A percentile compares a stretch with the other conserved stretches of the same genome.
Evolutionary conservation across 78 protist species (phyloP).

Genomic region (Dictyostelium capitatum): DNA sequence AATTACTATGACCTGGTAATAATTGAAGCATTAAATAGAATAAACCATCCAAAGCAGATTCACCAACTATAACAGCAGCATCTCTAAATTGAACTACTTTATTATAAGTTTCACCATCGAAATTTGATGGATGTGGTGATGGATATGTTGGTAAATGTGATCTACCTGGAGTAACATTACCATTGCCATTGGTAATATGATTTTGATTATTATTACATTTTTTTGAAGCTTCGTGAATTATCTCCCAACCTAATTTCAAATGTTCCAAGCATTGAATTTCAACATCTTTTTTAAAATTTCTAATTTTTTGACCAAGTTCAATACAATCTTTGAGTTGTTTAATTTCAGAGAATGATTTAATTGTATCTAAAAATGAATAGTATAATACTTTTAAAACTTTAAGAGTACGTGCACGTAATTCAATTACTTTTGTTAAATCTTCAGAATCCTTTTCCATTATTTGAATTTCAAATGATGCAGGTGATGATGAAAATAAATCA

Average conservation of each 20-base stretch:
- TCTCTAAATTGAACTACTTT: constrained; percentile 46
- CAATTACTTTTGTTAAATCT: constrained; percentile 17
- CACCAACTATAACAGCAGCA: constrained; percentile 77
- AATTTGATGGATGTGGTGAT: constrained; percentile 59
- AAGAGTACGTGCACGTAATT: constrained; percentile 33
- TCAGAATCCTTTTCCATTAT: neutral
- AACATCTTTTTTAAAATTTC: constrained; percentile 58
- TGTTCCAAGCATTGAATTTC: constrained; percentile 57
- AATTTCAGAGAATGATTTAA: constrained; percentile 42
- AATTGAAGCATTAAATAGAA: constrained; percentile 50
- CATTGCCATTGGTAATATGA: neutral
- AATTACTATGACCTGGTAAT: constrained; percentile 15
- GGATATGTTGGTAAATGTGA: neutral
- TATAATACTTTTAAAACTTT: constrained; percentile 28
- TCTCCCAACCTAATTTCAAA: constrained; percentile 43
- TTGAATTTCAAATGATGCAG: constrained; percentile 12
- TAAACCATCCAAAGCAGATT: constrained; percentile 53
- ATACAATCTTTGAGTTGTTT: constrained; percentile 42
- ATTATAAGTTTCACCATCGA: constrained; percentile 72
- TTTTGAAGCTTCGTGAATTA: constrained; percentile 8
- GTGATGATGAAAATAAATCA: constrained; percentile 24
- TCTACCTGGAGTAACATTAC: neutral
- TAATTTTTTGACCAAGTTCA: constrained; percentile 59
- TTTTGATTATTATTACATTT: neutral
- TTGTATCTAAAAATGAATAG: constrained; percentile 22